These are phyloP conservation scores for Clausena lansium DNA, from an alignment of 345 rosid species.

Conservation along the genomic window DNA sequence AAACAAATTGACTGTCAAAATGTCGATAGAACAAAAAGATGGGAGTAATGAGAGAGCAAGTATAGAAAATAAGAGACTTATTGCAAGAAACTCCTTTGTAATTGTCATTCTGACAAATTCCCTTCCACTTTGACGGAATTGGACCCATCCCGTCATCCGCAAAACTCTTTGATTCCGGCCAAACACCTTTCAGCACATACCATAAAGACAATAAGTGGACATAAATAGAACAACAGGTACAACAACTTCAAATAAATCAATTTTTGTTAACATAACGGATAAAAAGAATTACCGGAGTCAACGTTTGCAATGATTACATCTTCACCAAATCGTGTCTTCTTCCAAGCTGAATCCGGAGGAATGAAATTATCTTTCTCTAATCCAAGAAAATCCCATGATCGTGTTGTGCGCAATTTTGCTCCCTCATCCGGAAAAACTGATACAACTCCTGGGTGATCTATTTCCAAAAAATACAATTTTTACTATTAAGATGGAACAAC, in stretches of 20 bases:
- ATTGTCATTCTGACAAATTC: constrained; percentile 21
- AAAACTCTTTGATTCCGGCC: constrained; percentile 44
- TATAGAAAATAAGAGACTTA: constrained; percentile 3
- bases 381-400: constrained; percentile 64
- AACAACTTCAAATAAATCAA: too few species aligned
- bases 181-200: constrained; percentile 17
- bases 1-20: too few species aligned
- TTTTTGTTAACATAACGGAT: too few species aligned
- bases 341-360: constrained; percentile 45
- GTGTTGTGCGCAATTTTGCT: constrained; percentile 52
- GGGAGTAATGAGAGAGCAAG: too few species aligned
- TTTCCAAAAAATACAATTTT: not conserved
- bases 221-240: too few species aligned
- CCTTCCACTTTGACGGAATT: constrained; percentile 34
- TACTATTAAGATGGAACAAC: not conserved
- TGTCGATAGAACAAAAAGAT: not conserved
- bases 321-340: constrained; percentile 44
- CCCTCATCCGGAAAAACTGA: constrained; percentile 59
- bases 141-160: constrained; percentile 30
- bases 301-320: constrained; percentile 58
- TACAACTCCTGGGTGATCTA: constrained; percentile 59
- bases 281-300: constrained; percentile 42
- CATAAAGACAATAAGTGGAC: too few species aligned
- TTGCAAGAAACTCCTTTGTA: constrained; percentile 22
- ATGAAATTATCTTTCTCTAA: constrained; percentile 38